Conservation (phyloP, 306 rosid species). For the Dryas drummondii region DNA sequence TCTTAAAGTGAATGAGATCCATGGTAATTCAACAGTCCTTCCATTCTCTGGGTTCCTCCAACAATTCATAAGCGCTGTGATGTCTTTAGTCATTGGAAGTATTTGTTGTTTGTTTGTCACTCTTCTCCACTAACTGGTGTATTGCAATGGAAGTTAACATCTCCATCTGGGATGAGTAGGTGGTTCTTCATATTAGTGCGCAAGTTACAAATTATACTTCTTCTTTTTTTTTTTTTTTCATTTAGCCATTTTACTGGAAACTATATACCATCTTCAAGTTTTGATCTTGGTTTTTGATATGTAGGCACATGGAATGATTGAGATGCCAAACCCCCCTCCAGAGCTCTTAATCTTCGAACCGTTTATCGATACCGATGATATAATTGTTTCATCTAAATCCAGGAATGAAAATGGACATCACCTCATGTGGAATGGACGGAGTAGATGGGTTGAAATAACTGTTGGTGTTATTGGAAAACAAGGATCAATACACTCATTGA, state of each 20-base stretch:
- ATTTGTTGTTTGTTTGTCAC: slow-evolving; percentile 3
- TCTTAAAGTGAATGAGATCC: background rate
- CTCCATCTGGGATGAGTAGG: background rate
- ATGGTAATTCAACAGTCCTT: background rate
- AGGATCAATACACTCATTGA: slow-evolving; percentile 80
- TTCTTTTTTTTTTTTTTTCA: background rate
- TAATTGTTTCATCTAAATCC: slow-evolving; percentile 55
- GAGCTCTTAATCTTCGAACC: slow-evolving; percentile 84
- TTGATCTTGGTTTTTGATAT: slow-evolving; percentile 24
- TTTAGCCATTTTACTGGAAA: slow-evolving; percentile 10
- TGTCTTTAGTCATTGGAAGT: background rate
- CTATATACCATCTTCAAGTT: slow-evolving; percentile 3
- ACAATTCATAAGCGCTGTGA: background rate
- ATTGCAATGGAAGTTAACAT: background rate
- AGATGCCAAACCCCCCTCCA: slow-evolving; percentile 94
- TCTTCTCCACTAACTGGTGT: background rate
- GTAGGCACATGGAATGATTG: slow-evolving; percentile 82
- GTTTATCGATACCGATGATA: slow-evolving; percentile 90
- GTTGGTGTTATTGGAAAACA: slow-evolving; percentile 83
- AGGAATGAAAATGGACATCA: slow-evolving; percentile 42
- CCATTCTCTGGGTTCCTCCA: background rate
- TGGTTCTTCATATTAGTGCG: background rate
- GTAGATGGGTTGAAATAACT: slow-evolving; percentile 97
- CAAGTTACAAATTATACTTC: background rate
- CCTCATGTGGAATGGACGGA: slow-evolving; percentile 76